Evolutionary conservation across 805 yeast genomes (phyloP).

Genomic region (Starmera quercuum): DNA sequence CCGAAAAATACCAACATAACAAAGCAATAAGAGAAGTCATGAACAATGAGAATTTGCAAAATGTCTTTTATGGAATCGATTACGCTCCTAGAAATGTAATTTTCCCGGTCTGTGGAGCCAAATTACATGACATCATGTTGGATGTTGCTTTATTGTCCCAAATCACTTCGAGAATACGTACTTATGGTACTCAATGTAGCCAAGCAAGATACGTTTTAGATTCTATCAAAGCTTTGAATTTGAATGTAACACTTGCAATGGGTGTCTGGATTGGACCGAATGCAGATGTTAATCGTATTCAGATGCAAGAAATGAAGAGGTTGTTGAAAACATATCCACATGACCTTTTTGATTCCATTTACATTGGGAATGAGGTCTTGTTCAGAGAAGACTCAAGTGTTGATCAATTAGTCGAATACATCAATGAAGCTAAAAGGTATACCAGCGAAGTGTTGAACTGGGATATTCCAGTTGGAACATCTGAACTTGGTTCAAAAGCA

Average conservation of each 20-base stretch:
- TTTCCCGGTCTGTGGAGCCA: conserved; percentile 47
- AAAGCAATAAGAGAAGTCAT: conserved; percentile 28
- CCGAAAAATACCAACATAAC: conserved; percentile 24
- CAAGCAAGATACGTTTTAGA: conserved; percentile 46
- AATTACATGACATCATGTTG: conserved; percentile 38
- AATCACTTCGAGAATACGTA: conserved; percentile 48
- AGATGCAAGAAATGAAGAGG: conserved; percentile 36
- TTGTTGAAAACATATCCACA: conserved; percentile 37
- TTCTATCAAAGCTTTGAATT: conserved; percentile 39
- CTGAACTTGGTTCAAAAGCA: conserved; percentile 48
- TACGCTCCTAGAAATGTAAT: conserved; percentile 51
- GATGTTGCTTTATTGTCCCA: conserved; percentile 53
- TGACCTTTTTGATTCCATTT: conserved; percentile 38
- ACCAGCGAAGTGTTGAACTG: conserved; percentile 25
- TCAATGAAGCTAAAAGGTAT: conserved; percentile 32
- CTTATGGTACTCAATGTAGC: conserved; percentile 55
- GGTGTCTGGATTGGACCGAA: conserved; percentile 57
- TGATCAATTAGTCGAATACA: conserved; percentile 30
- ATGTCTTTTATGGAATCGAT: conserved; percentile 47
- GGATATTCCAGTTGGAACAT: conserved; percentile 51
- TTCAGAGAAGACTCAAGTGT: conserved; percentile 41
- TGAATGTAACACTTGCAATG: conserved; percentile 49
- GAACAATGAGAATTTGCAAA: conserved; percentile 23
- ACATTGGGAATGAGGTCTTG: conserved; percentile 58
- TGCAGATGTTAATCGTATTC: conserved; percentile 34